Evolutionary conservation across 768 basidiomycete species (phyloP), one percentile per base, ranked within the genome.

Genomic region (Naganishia randhawae): DNA sequence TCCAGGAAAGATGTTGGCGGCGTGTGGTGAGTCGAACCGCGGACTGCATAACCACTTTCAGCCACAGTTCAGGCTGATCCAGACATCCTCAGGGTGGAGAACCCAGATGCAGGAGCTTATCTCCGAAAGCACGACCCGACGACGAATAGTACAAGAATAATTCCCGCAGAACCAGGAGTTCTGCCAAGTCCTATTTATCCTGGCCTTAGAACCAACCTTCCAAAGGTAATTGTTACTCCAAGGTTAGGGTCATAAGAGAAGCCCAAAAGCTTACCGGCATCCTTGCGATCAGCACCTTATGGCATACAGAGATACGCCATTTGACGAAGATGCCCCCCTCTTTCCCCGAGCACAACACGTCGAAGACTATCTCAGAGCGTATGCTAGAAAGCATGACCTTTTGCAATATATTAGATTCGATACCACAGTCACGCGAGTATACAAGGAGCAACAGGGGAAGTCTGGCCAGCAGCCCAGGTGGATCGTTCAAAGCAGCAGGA

Each of bases 341-440:
- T 76, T 79, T 41, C 76, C 77, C 5, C 69, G 50, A 13, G 69
- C 69, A 14, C 42, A 53, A 5, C 32, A 55, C 27, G 88, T 93
- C 0, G 84, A 85, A 48, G 72, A 81, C n/a, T 95, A 95, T 77
- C 82, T 94, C 11, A 81, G 86, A 54, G 80, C 82, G 3, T 96
- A 88, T 74, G 84, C 89, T 0, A 74, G 81, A 3, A 83, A 84
- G 57, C 91, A 88, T 75, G 73, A 84, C 27, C 82, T 96, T 25
- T 72, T 76, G 2, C 81, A 82, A n/a, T 81, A 87, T 73, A 88
- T 94, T 67, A 83, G 81, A 4, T 83, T 92, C 72, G 82, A 83
- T n/a, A 84, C 85, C 2, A 76, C 80, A 0, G 90, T 95, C 22
- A 76, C 68, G 16, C 50, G 74, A 8, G 68, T 80, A 0, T 65